Conservation (phyloP, 176 grass and related monocot genomes). For the Oryza glaberrima region DNA sequence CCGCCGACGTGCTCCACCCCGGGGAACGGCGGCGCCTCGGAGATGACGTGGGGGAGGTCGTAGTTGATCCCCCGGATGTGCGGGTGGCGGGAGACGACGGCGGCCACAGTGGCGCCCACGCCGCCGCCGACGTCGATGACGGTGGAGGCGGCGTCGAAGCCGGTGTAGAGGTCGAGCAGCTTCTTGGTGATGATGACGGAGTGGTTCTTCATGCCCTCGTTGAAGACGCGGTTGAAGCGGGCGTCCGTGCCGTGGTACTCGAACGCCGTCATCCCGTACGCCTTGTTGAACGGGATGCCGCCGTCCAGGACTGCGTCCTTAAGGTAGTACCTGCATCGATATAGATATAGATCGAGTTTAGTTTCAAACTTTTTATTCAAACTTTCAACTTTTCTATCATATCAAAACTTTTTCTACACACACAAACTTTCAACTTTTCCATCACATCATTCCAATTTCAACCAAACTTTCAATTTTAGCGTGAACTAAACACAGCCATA, state of each 20-base stretch:
- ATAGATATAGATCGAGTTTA: no score
- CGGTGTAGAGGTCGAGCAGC: constrained; percentile 75
- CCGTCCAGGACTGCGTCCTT: constrained; percentile 86
- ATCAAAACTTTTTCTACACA: no score
- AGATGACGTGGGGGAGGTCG: constrained; percentile 97
- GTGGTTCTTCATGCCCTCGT: constrained; percentile 97
- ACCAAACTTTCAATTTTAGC: no score
- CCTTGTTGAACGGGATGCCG: constrained; percentile 98
- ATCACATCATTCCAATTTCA: no score
- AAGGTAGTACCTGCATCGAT: constrained; percentile 67
- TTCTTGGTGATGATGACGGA: constrained; percentile 85
- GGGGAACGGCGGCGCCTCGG: constrained; percentile 82
- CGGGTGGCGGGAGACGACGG: constrained; percentile 57
- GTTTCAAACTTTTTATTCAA: no score
- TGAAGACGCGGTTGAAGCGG: constrained; percentile 95
- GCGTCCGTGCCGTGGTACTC: constrained; percentile 89
- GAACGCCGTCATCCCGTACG: constrained; percentile 89
- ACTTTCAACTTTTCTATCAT: no score
- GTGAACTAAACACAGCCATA: no score
- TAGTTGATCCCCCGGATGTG: constrained; percentile 72
- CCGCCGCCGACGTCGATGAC: constrained; percentile 95
- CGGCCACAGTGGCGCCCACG: constrained; percentile 74
- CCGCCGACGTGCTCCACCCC: constrained; percentile 78
- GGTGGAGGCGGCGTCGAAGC: constrained; percentile 61
- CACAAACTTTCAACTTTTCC: no score